Base-by-base conservation (phyloP, 306 rosid species). In the Cyamopsis tetragonoloba region DNA sequence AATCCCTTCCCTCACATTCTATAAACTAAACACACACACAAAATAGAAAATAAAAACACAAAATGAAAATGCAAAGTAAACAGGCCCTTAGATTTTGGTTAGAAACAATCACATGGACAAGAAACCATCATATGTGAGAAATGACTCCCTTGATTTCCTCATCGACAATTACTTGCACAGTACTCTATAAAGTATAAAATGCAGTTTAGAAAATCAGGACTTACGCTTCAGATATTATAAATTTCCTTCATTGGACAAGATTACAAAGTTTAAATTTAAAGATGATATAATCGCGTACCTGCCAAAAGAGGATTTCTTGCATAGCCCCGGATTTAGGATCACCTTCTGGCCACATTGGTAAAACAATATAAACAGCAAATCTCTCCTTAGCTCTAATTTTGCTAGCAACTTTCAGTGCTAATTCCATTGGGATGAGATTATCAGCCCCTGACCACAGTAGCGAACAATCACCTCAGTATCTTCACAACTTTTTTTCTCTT, bases 331-430 rank as follows among this genome's bases (percentile, higher is more conserved):
- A 13, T 38, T 77, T 86, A 10, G 99, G 99, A 83, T 88, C 96
- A 72, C 99, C 99, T 83, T 93, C 96, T 24, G 96, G 99, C 99
- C 99, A 93, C 97, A 93, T 71, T 13, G 99, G 97, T 69, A 90
- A 12, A 35, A 93, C 76, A 70, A 88, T 11, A 69, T 90, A 93
- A 62, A 93, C 96, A 20, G 91, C 86, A 81, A 93, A 90, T 82
- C 97, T 88, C 83, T 93, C 99, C 8, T 80, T 73, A 19, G 95
- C 88, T 83, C 64, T 88, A 59, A 93, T 93, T 79, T 93, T 93
- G 85, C 83, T 84, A 14, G 84, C 85, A 65, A 93, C 86, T 81
- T 93, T 93, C 53, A 90, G 79, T 20, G 97, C 99, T 86, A 93
- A 77, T 73, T 93, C 97, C 95, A 90, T 88, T 38, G 99, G 99